These are phyloP conservation scores for Claviceps arundinis DNA, from an alignment of 2,329 filamentous ascomycete genomes.

Conservation along the genomic window DNA sequence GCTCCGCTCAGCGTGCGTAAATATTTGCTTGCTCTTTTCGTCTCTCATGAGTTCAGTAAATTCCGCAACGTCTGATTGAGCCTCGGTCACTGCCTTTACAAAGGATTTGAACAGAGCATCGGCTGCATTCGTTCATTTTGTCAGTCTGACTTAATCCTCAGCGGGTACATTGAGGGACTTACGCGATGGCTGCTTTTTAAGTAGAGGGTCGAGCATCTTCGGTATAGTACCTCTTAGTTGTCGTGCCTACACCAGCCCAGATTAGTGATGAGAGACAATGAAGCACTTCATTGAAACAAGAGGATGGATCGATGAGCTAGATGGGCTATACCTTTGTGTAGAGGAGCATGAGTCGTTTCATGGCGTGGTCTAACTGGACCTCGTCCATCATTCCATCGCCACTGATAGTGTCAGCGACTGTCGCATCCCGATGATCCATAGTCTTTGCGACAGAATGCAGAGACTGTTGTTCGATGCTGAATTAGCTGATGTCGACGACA, in stretches of 20 bases:
- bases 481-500: neutral
- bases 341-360: conserved; percentile 39
- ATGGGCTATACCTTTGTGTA: conserved; percentile 34
- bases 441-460: neutral
- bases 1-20: conserved; percentile 40
- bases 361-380: conserved; percentile 33
- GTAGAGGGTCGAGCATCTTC: conserved; percentile 33
- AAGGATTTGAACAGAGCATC: conserved; percentile 35
- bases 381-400: conserved; percentile 27
- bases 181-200: conserved; percentile 37
- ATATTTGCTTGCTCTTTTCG: conserved; percentile 33
- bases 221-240: conserved; percentile 24
- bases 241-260: conserved; percentile 16
- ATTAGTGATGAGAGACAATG: conserved; percentile 7
- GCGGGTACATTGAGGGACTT: conserved; percentile 14
- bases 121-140: conserved; percentile 23
- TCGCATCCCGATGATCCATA: conserved; percentile 5
- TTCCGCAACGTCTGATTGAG: conserved; percentile 37
- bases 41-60: conserved; percentile 34
- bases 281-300: neutral
- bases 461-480: neutral
- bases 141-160: conserved; percentile 1
- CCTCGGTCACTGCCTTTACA: conserved; percentile 31
- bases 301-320: neutral
- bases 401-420: neutral